phyloP scores from a whole-genome alignment of 2,329 filamentous ascomycete genomes.

The Camillea tinctor region DNA sequence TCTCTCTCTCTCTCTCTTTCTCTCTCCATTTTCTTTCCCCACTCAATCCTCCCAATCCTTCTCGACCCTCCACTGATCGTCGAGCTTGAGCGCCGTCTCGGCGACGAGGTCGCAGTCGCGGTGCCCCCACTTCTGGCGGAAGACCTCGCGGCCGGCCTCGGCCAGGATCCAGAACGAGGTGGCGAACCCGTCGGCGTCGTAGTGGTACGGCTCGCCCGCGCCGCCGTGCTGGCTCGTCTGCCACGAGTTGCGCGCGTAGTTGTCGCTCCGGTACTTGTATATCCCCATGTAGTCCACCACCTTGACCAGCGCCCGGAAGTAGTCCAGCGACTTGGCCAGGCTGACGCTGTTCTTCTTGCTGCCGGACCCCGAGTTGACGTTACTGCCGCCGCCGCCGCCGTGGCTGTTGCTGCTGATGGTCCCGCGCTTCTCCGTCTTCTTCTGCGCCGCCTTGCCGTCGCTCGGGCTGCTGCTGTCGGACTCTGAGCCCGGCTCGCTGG shows the following conservation, averaged over 20 bases:
- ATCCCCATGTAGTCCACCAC: constrained; percentile 31
- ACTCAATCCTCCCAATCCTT: constrained; percentile 26
- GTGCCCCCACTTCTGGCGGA: constrained; percentile 32
- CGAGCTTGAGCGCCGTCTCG: constrained; percentile 26
- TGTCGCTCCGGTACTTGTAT: constrained; percentile 28
- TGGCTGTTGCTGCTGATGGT: too few relatives aligned
- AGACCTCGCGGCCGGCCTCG: constrained; percentile 43
- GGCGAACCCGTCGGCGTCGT: constrained; percentile 45
- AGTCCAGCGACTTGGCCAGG: constrained; percentile 26
- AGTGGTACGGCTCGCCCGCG: constrained; percentile 52
- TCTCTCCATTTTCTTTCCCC: background rate
- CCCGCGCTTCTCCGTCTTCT: background rate
- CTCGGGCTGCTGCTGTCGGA: constrained; percentile 1
- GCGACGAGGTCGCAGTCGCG: constrained; percentile 26
- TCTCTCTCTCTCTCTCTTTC: background rate
- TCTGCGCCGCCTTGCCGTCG: constrained; percentile 8
- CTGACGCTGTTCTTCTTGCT: too few relatives aligned
- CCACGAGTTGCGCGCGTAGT: constrained; percentile 48
- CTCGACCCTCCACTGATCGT: constrained; percentile 31
- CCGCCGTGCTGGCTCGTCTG: constrained; percentile 51
- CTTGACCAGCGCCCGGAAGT: constrained; percentile 28
- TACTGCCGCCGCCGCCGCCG: constrained; percentile 6
- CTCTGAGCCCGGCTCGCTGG: background rate
- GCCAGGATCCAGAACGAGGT: constrained; percentile 44
- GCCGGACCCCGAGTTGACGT: too few relatives aligned